A percentile compares a stretch with the other conserved stretches of the same genome.
These are phyloP conservation scores for Bruguiera sexangula DNA, from an alignment of 345 rosid genomes.

Conservation along the genomic window DNA sequence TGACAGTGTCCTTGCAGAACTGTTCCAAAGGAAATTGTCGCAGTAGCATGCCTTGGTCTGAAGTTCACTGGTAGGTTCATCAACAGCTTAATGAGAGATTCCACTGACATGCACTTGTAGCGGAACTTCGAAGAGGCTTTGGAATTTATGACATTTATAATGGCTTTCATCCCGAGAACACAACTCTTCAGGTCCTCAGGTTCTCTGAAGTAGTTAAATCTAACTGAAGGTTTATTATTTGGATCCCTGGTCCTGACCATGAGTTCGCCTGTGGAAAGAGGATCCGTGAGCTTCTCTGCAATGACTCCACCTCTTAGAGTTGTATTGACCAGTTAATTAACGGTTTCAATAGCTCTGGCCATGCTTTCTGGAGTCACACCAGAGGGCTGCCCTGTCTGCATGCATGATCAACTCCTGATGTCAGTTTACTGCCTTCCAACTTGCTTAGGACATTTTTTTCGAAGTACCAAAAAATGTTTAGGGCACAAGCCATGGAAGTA, in stretches of 20 bases:
- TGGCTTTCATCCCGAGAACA: conserved; percentile 50
- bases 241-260: conserved; percentile 47
- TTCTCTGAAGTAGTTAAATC: conserved; percentile 66
- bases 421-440: not conserved
- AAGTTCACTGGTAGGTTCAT: conserved; percentile 49
- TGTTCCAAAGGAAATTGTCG: conserved; percentile 51
- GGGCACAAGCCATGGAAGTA: no score
- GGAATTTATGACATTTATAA: conserved; percentile 48
- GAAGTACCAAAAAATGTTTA: no score
- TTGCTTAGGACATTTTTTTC: no score
- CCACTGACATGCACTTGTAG: conserved; percentile 29
- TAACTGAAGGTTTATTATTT: conserved; percentile 59
- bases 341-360: conserved; percentile 30
- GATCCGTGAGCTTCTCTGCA: conserved; percentile 48
- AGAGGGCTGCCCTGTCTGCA: conserved; percentile 24
- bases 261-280: conserved; percentile 59
- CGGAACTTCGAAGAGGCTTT: conserved; percentile 52
- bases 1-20: conserved; percentile 72
- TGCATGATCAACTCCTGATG: not conserved
- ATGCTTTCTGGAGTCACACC: conserved; percentile 25
- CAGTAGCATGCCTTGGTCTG: conserved; percentile 43
- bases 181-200: conserved; percentile 58
- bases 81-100: conserved; percentile 35
- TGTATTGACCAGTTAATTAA: conserved; percentile 33
- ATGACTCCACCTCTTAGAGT: conserved; percentile 48